These are phyloP conservation scores for Pistacia vera DNA, from an alignment of 345 rosid genomes.

Conservation along the genomic window DNA sequence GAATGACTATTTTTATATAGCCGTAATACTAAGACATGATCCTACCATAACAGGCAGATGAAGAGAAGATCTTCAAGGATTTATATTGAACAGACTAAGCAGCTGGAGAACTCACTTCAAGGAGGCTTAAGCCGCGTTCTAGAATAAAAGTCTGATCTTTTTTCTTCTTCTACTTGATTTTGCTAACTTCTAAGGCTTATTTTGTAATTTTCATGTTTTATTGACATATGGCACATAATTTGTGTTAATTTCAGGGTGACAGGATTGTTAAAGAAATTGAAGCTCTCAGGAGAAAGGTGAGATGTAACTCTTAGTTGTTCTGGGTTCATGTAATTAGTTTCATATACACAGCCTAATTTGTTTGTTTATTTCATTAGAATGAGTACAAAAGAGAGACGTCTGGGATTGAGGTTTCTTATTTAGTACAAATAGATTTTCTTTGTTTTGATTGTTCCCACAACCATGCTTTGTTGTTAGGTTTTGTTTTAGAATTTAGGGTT, in stretches of 20 bases:
- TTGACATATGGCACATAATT: neutral
- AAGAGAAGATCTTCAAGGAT: constrained; percentile 89
- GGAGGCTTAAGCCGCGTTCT: constrained; percentile 45
- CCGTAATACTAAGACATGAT: neutral
- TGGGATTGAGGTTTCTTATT: too few relatives aligned
- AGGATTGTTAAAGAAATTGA: constrained; percentile 23
- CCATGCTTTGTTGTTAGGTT: too few relatives aligned
- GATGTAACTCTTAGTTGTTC: neutral
- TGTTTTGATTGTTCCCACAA: too few relatives aligned
- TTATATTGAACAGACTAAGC: constrained; percentile 71
- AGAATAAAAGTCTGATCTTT: constrained; percentile 25
- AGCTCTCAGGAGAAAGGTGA: constrained; percentile 32
- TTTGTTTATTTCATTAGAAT: neutral
- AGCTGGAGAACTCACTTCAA: constrained; percentile 78
- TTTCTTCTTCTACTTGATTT: neutral
- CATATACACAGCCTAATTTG: neutral
- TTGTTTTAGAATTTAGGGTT: too few relatives aligned
- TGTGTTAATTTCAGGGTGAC: constrained; percentile 30
- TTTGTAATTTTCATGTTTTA: neutral
- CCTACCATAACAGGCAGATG: constrained; percentile 63
- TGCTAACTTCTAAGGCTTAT: neutral
- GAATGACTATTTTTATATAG: too few relatives aligned
- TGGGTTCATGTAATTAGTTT: neutral
- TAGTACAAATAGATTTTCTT: too few relatives aligned
- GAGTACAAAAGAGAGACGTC: neutral